Evolutionary conservation across 2,329 filamentous ascomycete genomes (phyloP), one percentile per base, ranked within the genome.

Genomic region (Aspergillus hiratsukae): DNA sequence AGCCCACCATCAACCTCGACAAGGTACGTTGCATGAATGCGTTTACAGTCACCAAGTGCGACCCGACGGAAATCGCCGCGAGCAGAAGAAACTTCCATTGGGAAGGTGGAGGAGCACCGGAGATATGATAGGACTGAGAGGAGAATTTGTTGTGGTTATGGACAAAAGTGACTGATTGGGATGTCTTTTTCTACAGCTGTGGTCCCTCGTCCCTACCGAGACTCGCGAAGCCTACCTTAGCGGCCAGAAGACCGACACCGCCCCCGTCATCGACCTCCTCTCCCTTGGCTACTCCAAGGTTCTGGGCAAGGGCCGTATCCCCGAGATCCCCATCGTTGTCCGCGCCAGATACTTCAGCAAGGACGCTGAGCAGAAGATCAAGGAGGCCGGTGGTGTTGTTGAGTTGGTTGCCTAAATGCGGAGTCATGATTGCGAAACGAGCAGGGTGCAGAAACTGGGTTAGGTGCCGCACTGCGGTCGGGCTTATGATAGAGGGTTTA

Each of bases 351-450:
- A 91, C 84, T 90, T 99, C 81, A 91, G 87, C 85, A 89, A 89
- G 78, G 87, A 96, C 78, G 94, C 94, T 69, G 94, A 99, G 88
- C 85, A 90, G 83, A 99, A 99, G 89, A 97, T 99, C 81, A 96
- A 90, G 78, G 91, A 94, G 80, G 93, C 92, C 73, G 94, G 94
- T 79, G 93, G 93, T 81, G 90, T 96, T 74, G 83, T 96, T 73
- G 91, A 97, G 86, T 85, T 97, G 78, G 90, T 97, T 75, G 92
- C 91, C 81, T 97, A 89, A 84, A 73, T 67, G 69, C 64, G 65
- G 58, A 64, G 43, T 53, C 58, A 53, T 60, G 61, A 65, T 67
- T 58, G 60, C 59, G 62, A 64, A 64, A 64, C 49, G 53, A 54
- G 43, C n/a, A 46, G 43, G 43, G 43, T 46, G 43, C 17, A 41